phyloP scores from a whole-genome alignment of 345 rosid genomes.

The Litchi chinensis region DNA sequence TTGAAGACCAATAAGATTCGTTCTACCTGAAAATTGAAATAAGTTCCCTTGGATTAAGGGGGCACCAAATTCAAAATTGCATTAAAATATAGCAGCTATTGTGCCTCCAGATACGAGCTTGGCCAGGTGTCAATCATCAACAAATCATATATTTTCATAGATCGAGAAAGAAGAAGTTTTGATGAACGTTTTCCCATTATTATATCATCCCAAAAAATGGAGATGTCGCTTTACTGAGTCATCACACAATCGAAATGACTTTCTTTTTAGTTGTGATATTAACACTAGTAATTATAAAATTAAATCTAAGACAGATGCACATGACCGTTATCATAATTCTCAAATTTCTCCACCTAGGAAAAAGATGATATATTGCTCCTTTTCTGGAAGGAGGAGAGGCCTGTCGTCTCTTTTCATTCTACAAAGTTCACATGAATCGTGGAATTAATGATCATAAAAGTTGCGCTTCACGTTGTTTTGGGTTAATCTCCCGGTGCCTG shows the following conservation, averaged over 20 bases:
- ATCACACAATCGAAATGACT: not conserved
- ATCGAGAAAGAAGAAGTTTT: not conserved
- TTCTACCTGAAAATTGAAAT: slow-evolving; percentile 1
- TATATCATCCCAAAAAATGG: slow-evolving; percentile 12
- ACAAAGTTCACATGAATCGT: slow-evolving; percentile 10
- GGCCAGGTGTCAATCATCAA: slow-evolving; percentile 53
- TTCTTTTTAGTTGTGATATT: not conserved
- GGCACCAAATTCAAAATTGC: slow-evolving; percentile 24
- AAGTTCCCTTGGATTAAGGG: slow-evolving; percentile 21
- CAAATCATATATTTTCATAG: slow-evolving; percentile 36
- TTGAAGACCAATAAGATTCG: slow-evolving; percentile 33
- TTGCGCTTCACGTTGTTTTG: not conserved
- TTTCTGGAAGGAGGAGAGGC: not conserved
- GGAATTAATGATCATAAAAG: not conserved
- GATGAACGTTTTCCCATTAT: not conserved
- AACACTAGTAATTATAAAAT: not conserved
- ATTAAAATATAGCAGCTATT: not conserved
- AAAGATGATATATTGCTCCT: slow-evolving; percentile 9
- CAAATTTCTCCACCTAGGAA: slow-evolving; percentile 23
- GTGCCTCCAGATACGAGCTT: slow-evolving; percentile 28
- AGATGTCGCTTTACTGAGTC: slow-evolving; percentile 15
- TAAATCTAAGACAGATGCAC: slow-evolving; percentile 12
- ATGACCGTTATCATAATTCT: slow-evolving; percentile 23
- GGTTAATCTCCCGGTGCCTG: not conserved
- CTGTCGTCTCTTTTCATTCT: slow-evolving; percentile 17